A percentile compares a stretch with the other conserved stretches of the same genome.
phyloP scores from a whole-genome alignment of 495 filamentous ascomycete species.

The Penicillium pulvis region DNA sequence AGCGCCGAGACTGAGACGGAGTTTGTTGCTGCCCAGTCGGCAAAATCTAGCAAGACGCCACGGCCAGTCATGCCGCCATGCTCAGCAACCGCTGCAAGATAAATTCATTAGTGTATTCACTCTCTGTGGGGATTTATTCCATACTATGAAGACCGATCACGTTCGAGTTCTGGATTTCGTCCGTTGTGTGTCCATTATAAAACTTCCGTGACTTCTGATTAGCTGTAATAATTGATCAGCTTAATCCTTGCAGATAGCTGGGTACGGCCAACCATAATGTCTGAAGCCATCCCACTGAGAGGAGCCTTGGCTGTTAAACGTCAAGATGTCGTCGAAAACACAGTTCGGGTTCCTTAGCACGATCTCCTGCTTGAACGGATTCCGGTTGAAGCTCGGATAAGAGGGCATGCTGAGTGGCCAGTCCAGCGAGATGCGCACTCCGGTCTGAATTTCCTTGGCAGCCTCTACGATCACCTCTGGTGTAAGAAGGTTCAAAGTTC shows the following conservation, averaged over 20 bases:
- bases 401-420: conserved; percentile 46
- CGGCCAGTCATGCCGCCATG: conserved; percentile 47
- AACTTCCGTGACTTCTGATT: conserved; percentile 54
- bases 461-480: conserved; percentile 51
- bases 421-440: conserved; percentile 51
- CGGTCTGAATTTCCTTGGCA: conserved; percentile 53
- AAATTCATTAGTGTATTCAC: not conserved
- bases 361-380: conserved; percentile 42
- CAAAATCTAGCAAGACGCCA: conserved; percentile 53
- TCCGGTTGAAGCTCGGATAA: conserved; percentile 37
- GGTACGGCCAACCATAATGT: conserved; percentile 37
- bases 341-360: conserved; percentile 33
- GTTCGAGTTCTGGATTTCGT: conserved; percentile 53
- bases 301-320: conserved; percentile 50
- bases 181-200: conserved; percentile 60
- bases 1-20: conserved; percentile 32
- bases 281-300: conserved; percentile 57
- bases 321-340: conserved; percentile 58
- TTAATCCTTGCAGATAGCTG: not conserved
- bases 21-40: conserved; percentile 46
- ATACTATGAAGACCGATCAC: conserved; percentile 42
- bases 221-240: conserved; percentile 2
- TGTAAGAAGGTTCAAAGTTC: conserved; percentile 55
- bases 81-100: conserved; percentile 22
- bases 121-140: not conserved